Conservation (phyloP, 139 green algal genomes). For the Volvox africanus region DNA sequence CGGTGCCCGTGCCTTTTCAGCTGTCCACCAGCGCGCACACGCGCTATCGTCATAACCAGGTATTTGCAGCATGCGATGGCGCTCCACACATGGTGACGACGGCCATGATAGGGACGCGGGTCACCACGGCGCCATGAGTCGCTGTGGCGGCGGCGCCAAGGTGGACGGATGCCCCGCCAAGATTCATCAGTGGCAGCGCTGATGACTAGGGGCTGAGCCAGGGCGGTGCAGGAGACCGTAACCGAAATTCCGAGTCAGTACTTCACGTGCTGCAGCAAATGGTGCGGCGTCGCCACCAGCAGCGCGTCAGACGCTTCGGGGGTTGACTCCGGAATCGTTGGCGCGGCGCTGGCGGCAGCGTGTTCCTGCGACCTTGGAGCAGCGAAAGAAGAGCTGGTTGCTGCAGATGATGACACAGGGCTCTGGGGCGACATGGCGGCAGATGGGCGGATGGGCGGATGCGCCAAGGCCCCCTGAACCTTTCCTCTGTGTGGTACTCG, state of each 20-base stretch:
- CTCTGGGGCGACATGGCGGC: background rate
- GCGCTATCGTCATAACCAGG: background rate
- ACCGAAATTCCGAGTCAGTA: background rate
- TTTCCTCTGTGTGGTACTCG: background rate
- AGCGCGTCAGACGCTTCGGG: background rate
- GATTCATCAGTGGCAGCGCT: background rate
- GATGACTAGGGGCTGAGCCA: background rate
- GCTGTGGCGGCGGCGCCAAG: background rate
- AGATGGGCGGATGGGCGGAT: too few relatives aligned
- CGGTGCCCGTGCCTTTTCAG: conserved; percentile 5
- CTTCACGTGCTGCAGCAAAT: background rate
- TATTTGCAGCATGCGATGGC: conserved; percentile 14
- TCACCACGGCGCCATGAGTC: background rate
- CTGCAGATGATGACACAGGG: too few relatives aligned
- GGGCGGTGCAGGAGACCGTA: too few relatives aligned
- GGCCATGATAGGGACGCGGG: background rate
- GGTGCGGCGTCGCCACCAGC: background rate
- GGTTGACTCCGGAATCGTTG: background rate
- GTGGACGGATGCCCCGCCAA: background rate
- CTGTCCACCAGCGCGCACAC: conserved; percentile 14
- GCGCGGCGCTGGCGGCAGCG: background rate
- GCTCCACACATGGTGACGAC: conserved; percentile 15
- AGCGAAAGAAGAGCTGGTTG: background rate
- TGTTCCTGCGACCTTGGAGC: too few relatives aligned
- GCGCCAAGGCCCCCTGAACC: too few relatives aligned